Conservation (phyloP, 768 basidiomycete species). For the Podaxis rugospora region DNA sequence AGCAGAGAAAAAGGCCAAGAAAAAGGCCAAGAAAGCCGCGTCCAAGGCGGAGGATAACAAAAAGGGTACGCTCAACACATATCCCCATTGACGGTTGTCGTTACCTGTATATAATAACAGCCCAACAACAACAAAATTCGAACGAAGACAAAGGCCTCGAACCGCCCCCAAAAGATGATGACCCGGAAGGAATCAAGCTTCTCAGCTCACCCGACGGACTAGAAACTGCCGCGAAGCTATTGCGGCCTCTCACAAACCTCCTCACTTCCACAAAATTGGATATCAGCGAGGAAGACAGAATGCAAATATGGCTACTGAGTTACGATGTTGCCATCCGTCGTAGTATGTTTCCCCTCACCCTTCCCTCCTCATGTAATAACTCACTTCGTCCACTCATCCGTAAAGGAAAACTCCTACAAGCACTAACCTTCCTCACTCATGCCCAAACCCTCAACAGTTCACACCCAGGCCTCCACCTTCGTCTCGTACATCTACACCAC, state of each 20-base stretch:
- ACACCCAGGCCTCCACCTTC: slow-evolving; percentile 66
- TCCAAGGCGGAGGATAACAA: slow-evolving; percentile 59
- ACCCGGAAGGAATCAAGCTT: slow-evolving; percentile 77
- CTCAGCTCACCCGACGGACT: slow-evolving; percentile 60
- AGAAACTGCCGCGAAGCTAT: slow-evolving; percentile 68
- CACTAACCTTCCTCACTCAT: slow-evolving; percentile 57
- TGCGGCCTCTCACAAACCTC: slow-evolving; percentile 57
- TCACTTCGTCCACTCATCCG: background rate
- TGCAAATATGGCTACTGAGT: slow-evolving; percentile 68
- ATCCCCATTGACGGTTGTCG: slow-evolving; percentile 2
- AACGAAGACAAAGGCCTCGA: slow-evolving; percentile 75
- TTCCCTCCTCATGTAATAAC: background rate
- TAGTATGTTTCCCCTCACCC: slow-evolving; percentile 44
- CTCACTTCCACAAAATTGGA: slow-evolving; percentile 23
- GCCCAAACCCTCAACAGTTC: slow-evolving; percentile 51
- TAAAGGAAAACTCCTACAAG: slow-evolving; percentile 78
- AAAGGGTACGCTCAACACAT: slow-evolving; percentile 46
- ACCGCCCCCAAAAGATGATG: slow-evolving; percentile 63
- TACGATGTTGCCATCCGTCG: slow-evolving; percentile 84
- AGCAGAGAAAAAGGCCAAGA: slow-evolving; percentile 77
- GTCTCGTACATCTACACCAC: slow-evolving; percentile 53
- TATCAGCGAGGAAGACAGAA: slow-evolving; percentile 24
- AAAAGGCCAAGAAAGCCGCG: slow-evolving; percentile 79
- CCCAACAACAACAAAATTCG: slow-evolving; percentile 25
- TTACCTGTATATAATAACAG: slow-evolving; percentile 13